Evolutionary conservation across 345 rosid species (phyloP).

Genomic region (Eucalyptus sp.): DNA sequence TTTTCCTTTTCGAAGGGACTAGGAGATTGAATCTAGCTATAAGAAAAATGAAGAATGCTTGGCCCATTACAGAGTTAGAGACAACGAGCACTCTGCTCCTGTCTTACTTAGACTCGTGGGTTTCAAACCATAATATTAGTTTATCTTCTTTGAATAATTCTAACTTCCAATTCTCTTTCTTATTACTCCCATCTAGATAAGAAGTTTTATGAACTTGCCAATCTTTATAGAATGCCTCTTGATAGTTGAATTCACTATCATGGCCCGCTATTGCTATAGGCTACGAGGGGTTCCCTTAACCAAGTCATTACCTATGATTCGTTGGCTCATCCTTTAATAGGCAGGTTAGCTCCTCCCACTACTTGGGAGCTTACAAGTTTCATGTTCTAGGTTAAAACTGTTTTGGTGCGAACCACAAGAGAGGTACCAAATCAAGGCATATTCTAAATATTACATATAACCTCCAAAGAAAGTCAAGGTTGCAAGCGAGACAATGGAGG

Average conservation of each 20-base stretch:
- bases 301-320: neutral
- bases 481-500: neutral
- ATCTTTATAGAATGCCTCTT: neutral
- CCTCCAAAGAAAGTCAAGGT: neutral
- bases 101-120: neutral
- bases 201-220: neutral
- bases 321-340: fast-evolving
- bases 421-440: neutral
- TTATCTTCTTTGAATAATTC: neutral
- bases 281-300: neutral
- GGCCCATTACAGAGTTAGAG: neutral
- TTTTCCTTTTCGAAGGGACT: neutral
- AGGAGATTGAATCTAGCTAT: neutral
- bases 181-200: neutral
- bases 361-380: neutral
- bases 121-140: neutral
- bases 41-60: too few species aligned
- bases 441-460: too few species aligned
- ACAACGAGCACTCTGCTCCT: neutral
- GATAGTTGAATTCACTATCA: neutral
- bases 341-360: neutral
- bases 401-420: fast-evolving
- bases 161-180: neutral
- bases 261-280: fast-evolving
- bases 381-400: neutral